phyloP scores from a whole-genome alignment of 305 asterid species.

The Vinca major region DNA sequence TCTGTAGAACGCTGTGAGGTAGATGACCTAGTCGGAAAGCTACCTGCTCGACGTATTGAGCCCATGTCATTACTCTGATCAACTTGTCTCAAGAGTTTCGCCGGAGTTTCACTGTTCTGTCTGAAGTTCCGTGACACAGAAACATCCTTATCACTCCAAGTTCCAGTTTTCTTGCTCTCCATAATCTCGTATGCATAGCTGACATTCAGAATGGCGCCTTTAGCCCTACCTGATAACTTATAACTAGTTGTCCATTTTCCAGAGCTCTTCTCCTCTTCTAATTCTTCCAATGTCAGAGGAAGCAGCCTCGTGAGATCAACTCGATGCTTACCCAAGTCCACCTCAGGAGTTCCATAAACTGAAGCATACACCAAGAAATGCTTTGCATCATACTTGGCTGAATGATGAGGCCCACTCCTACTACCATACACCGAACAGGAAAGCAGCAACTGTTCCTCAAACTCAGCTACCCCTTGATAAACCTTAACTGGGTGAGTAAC shows the following conservation, averaged over 20 bases:
- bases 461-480: constrained; percentile 29
- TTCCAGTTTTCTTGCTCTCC: constrained; percentile 31
- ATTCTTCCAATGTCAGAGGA: constrained; percentile 84
- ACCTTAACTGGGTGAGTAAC: constrained; percentile 28
- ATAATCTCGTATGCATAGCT: constrained; percentile 65
- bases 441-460: constrained; percentile 70
- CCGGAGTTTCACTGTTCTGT: constrained; percentile 29
- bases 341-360: constrained; percentile 57
- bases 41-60: constrained; percentile 35
- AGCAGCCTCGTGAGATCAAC: constrained; percentile 85
- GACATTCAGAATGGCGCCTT: constrained; percentile 71
- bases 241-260: constrained; percentile 97
- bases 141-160: constrained; percentile 21
- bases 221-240: constrained; percentile 74
- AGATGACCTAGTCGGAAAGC: constrained; percentile 46
- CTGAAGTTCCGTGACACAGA: constrained; percentile 24
- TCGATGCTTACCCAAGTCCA: constrained; percentile 85
- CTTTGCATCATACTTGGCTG: constrained; percentile 83
- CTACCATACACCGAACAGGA: constrained; percentile 70
- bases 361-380: constrained; percentile 71
- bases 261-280: constrained; percentile 72
- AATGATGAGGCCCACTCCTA: constrained; percentile 76
- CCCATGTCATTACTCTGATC: constrained; percentile 27
- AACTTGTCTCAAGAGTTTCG: constrained; percentile 20
- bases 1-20: constrained; percentile 37